A percentile compares a stretch with the other conserved stretches of the same genome.
Conservation (phyloP, 2,329 filamentous ascomycete genomes). For the Fusarium circinatum region DNA sequence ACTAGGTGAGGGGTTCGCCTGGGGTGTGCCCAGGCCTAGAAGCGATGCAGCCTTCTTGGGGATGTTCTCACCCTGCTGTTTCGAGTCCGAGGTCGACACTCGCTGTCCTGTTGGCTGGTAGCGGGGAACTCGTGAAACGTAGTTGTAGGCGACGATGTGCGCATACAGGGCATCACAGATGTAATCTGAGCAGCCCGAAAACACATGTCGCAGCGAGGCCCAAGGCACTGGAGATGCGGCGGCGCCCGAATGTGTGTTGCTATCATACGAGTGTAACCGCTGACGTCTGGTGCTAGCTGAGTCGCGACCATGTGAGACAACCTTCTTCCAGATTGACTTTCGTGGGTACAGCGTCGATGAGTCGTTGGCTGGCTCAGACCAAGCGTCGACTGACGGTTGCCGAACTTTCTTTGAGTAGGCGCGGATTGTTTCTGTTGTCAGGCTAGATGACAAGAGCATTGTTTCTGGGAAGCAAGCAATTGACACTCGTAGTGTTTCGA, state of each 20-base stretch:
- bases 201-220: constrained; percentile 61
- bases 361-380: constrained; percentile 34
- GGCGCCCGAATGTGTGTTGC: constrained; percentile 13
- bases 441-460: constrained; percentile 65
- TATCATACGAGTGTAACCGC: constrained; percentile 25
- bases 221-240: constrained; percentile 50
- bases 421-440: constrained; percentile 68
- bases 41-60: constrained; percentile 64
- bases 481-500: constrained; percentile 65
- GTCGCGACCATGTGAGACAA: constrained; percentile 46
- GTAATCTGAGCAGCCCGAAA: constrained; percentile 62
- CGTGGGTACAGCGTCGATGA: constrained; percentile 26
- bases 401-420: constrained; percentile 64
- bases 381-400: constrained; percentile 49
- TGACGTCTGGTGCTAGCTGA: constrained; percentile 29
- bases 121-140: constrained; percentile 55
- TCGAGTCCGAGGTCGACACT: constrained; percentile 19
- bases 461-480: constrained; percentile 68
- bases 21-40: constrained; percentile 56
- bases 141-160: constrained; percentile 69
- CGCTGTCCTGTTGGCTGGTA: constrained; percentile 33
- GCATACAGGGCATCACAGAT: constrained; percentile 69
- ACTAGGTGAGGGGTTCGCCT: constrained; percentile 28
- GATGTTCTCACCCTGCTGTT: constrained; percentile 50
- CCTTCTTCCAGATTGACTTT: constrained; percentile 51